Evolutionary conservation across 805 yeast genomes (phyloP).

Genomic region (Candida fluviatilis): DNA sequence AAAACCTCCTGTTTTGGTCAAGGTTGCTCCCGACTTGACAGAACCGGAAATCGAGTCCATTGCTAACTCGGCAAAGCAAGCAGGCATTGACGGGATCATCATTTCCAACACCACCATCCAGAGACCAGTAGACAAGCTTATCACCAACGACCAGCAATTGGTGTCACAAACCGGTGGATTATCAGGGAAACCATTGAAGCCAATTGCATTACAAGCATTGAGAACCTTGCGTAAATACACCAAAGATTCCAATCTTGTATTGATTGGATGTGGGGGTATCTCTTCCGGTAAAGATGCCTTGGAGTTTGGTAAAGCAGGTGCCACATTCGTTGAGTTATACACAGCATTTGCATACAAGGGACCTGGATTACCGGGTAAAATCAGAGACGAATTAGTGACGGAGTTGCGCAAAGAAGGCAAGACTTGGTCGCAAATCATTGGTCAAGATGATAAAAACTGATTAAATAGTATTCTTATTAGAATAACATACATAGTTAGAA

Average conservation of each 20-base stretch:
- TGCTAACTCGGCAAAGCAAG: constrained; percentile 70
- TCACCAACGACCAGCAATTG: constrained; percentile 41
- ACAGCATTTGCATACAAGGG: constrained; percentile 92
- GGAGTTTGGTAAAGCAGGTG: constrained; percentile 92
- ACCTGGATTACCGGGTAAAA: constrained; percentile 65
- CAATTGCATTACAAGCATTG: constrained; percentile 68
- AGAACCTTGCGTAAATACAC: constrained; percentile 68
- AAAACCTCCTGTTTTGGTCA: constrained; percentile 80
- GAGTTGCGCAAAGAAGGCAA: constrained; percentile 68
- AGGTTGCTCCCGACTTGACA: constrained; percentile 89
- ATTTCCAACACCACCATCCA: constrained; percentile 89
- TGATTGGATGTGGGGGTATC: constrained; percentile 95
- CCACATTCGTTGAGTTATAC: constrained; percentile 80
- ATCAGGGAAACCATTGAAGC: constrained; percentile 89
- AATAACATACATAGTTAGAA: no score
- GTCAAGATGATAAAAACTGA: constrained; percentile 41
- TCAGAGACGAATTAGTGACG: constrained; percentile 36
- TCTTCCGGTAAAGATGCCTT: constrained; percentile 82
- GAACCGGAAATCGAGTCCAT: constrained; percentile 78
- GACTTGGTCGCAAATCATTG: constrained; percentile 80
- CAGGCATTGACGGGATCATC: constrained; percentile 86
- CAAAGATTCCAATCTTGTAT: constrained; percentile 65
- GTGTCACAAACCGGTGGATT: constrained; percentile 75
- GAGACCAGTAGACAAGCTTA: constrained; percentile 59
- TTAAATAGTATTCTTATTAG: no score